A percentile compares a stretch with the other conserved stretches of the same genome.
Evolutionary conservation across 257 asterid genomes (phyloP).

Genomic region (Jacaranda mimosifolia): DNA sequence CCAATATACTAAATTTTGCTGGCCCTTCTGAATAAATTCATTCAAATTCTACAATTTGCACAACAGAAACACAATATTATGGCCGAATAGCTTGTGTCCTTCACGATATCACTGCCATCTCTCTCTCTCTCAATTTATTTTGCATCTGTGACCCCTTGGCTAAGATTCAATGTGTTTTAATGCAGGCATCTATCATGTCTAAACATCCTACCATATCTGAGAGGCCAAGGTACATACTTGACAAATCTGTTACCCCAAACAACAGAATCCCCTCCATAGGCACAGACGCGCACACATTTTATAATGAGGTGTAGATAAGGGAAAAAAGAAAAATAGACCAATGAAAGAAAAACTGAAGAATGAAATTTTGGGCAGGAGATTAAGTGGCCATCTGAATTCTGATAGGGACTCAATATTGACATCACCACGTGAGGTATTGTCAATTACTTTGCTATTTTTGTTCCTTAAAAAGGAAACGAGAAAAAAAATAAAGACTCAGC

Average conservation of each 20-base stretch:
- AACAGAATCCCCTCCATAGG: background rate
- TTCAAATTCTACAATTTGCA: background rate
- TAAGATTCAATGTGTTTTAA: slow-evolving; percentile 26
- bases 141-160: slow-evolving; percentile 11
- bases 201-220: slow-evolving; percentile 68
- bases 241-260: slow-evolving; percentile 22
- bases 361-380: slow-evolving; percentile 61
- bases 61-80: background rate
- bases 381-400: slow-evolving; percentile 62
- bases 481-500: background rate
- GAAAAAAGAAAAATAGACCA: background rate
- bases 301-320: background rate
- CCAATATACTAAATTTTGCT: background rate
- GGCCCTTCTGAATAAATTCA: slow-evolving; percentile 5
- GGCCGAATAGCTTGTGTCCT: background rate
- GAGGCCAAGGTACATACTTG: slow-evolving; percentile 69
- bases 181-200: slow-evolving; percentile 86
- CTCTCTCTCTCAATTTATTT: background rate
- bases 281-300: slow-evolving; percentile 10
- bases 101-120: background rate
- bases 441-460: no score
- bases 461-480: background rate
- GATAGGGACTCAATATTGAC: slow-evolving; percentile 58
- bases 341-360: slow-evolving; percentile 12
- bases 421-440: slow-evolving; percentile 56